Evolutionary conservation across 1,284 basidiomycete genomes (phyloP).

Genomic region (Trametes versicolor): DNA sequence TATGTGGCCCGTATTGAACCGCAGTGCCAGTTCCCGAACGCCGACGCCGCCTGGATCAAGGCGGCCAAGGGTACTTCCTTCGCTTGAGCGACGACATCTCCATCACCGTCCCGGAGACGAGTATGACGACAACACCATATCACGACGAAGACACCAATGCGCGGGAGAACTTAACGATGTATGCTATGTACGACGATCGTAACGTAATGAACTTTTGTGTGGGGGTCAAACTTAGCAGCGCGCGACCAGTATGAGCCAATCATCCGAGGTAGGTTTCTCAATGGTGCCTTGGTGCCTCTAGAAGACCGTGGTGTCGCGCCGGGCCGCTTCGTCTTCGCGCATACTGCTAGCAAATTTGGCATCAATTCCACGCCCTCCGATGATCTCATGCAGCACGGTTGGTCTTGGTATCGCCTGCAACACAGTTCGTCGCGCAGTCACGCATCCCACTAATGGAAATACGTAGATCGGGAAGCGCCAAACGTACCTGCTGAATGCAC

Average conservation of each 20-base stretch:
- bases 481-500: conserved; percentile 3
- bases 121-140: conserved; percentile 17
- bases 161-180: conserved; percentile 20
- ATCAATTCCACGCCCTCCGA: background rate
- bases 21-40: conserved; percentile 18
- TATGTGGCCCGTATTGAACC: background rate
- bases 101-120: conserved; percentile 10
- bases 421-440: background rate
- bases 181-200: conserved; percentile 12
- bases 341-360: background rate
- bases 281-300: background rate
- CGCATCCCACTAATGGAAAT: conserved; percentile 2
- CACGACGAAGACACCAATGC: conserved; percentile 17
- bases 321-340: conserved; percentile 4
- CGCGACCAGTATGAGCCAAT: conserved; percentile 6
- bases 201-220: conserved; percentile 14
- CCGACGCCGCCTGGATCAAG: conserved; percentile 23
- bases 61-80: conserved; percentile 22
- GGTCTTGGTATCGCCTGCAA: background rate
- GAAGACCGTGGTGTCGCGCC: conserved; percentile 1
- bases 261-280: conserved; percentile 3
- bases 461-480: conserved; percentile 13
- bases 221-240: conserved; percentile 11
- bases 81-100: background rate
- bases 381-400: conserved; percentile 3